phyloP scores from a whole-genome alignment of 306 rosid species.

The Neltuma alba region DNA sequence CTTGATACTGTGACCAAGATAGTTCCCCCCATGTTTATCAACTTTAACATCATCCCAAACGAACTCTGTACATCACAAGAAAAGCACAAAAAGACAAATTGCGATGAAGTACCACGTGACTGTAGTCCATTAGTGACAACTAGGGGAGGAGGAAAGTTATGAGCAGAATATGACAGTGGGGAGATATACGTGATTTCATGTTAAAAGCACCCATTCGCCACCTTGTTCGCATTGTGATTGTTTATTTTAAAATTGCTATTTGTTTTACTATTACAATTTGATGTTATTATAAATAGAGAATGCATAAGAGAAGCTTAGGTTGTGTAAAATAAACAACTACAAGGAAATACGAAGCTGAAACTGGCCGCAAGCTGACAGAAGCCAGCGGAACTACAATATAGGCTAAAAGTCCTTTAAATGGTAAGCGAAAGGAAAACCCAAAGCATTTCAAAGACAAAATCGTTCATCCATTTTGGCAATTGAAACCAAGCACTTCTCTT shows the following conservation, averaged over 20 bases:
- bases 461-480: background rate
- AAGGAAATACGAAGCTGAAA: background rate
- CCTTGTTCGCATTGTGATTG: background rate
- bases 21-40: constrained; percentile 91
- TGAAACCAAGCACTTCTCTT: background rate
- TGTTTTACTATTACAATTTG: too few species aligned
- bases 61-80: constrained; percentile 63
- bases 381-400: too few species aligned
- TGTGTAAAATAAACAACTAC: background rate
- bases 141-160: background rate
- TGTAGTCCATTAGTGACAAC: too few species aligned
- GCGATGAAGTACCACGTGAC: background rate
- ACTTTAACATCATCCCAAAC: constrained; percentile 92
- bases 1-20: constrained; percentile 87
- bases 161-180: background rate
- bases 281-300: background rate
- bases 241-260: too few species aligned
- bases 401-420: too few species aligned
- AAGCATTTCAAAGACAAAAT: too few species aligned
- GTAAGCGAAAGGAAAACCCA: too few species aligned
- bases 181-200: background rate
- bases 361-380: background rate
- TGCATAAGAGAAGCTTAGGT: background rate
- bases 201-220: background rate
- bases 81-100: background rate